A percentile compares a stretch with the other conserved stretches of the same genome.
Evolutionary conservation across 2,329 filamentous ascomycete species (phyloP).

Genomic region (Corynespora cassiicola): DNA sequence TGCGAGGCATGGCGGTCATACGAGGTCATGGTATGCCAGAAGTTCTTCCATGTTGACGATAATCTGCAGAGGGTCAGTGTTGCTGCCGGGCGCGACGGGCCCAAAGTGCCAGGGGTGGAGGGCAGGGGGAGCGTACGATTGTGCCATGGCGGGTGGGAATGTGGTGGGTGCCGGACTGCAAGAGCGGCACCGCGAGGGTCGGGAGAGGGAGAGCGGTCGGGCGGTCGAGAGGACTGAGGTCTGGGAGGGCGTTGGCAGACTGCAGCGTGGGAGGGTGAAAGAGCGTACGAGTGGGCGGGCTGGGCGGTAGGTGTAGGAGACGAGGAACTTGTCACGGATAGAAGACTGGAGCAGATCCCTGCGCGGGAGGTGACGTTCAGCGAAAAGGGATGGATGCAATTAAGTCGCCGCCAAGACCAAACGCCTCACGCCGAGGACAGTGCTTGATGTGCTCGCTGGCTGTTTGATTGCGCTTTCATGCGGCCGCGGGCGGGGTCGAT

Average conservation of each 20-base stretch:
- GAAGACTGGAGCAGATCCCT: slow-evolving; percentile 15
- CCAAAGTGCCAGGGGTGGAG: background rate
- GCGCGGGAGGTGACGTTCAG: slow-evolving; percentile 8
- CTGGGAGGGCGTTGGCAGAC: slow-evolving; percentile 3
- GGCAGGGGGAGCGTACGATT: slow-evolving; percentile 34
- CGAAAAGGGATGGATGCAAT: slow-evolving; percentile 25
- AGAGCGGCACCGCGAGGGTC: slow-evolving; percentile 19
- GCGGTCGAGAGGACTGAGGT: slow-evolving; percentile 5
- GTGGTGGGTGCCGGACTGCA: slow-evolving; percentile 13
- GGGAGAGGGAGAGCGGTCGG: slow-evolving; percentile 4
- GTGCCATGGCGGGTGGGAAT: slow-evolving; percentile 32
- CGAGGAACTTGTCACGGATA: slow-evolving; percentile 6
- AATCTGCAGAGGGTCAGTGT: slow-evolving; percentile 40
- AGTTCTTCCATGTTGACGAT: slow-evolving; percentile 73
- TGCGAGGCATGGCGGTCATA: slow-evolving; percentile 85
- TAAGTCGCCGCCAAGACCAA: slow-evolving; percentile 8
- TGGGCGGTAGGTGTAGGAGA: slow-evolving; percentile 2
- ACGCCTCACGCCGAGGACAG: slow-evolving; percentile 1
- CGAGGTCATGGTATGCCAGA: slow-evolving; percentile 88
- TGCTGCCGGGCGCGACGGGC: slow-evolving; percentile 6
- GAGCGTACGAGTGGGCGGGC: background rate
- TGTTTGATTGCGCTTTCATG: slow-evolving; percentile 2
- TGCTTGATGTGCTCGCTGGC: too few species aligned
- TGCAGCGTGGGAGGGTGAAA: slow-evolving; percentile 3
- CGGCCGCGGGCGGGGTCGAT: background rate